Percentiles rank a stretch among this genome's conserved stretches.
Evolutionary conservation across 192 early-diverging fungal species (phyloP).

Genomic region (Coemansia reversa): DNA sequence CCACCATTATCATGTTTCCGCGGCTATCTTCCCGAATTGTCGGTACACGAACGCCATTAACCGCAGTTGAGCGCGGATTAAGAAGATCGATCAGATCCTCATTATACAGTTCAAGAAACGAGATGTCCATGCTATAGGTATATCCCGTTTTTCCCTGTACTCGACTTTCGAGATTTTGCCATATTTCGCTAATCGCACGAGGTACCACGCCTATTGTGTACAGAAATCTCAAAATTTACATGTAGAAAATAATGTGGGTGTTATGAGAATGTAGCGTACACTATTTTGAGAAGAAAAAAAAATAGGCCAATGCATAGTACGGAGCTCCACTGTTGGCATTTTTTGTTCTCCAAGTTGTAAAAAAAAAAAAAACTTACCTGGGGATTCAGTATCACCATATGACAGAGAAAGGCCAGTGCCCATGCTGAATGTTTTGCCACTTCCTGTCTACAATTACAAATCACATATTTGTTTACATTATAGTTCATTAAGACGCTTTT

Average conservation of each 20-base stretch:
- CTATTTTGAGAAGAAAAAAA: no score
- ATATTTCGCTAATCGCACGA: slow-evolving; percentile 43
- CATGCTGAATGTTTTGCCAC: slow-evolving; percentile 97
- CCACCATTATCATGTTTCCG: slow-evolving; percentile 84
- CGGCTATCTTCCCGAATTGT: slow-evolving; percentile 82
- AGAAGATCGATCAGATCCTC: slow-evolving; percentile 94
- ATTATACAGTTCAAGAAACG: slow-evolving; percentile 96
- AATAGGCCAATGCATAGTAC: no score
- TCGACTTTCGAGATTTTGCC: slow-evolving; percentile 23
- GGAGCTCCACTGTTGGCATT: slow-evolving; percentile 52
- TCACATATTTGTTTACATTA: no score
- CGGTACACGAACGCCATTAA: slow-evolving; percentile 52
- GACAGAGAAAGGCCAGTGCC: slow-evolving; percentile 63
- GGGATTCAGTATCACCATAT: slow-evolving; percentile 9
- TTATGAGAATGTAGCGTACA: neutral
- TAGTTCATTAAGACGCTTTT: no score
- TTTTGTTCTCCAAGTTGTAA: slow-evolving; percentile 26
- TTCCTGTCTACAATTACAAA: slow-evolving; percentile 48
- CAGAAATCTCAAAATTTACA: neutral
- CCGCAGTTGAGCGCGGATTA: slow-evolving; percentile 42
- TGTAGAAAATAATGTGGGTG: neutral
- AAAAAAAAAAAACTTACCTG: slow-evolving; percentile 59
- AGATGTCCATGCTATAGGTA: slow-evolving; percentile 59
- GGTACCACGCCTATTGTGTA: slow-evolving; percentile 41
- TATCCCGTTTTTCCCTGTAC: slow-evolving; percentile 16